These are phyloP conservation scores for Hanseniaspora guilliermondii DNA, from an alignment of 805 yeast genomes.

Conservation along the genomic window DNA sequence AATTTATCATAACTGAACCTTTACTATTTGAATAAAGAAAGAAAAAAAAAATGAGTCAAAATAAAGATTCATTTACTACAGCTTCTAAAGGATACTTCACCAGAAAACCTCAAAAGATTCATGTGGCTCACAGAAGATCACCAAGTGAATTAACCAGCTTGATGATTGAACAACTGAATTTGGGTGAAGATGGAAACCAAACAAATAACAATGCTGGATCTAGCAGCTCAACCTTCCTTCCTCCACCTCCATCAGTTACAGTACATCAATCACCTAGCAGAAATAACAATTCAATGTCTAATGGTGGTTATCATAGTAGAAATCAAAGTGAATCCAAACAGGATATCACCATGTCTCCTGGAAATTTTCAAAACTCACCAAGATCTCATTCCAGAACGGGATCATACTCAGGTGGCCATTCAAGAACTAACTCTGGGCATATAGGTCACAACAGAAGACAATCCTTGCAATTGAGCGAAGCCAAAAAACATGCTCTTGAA, in stretches of 20 bases:
- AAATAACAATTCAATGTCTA: constrained; percentile 9
- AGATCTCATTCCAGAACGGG: constrained; percentile 12
- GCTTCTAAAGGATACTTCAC: constrained; percentile 13
- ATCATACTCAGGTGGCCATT: constrained; percentile 20
- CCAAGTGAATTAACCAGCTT: constrained; percentile 89
- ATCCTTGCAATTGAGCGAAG: constrained; percentile 81
- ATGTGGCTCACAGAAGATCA: constrained; percentile 92
- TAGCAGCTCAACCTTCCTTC: background rate
- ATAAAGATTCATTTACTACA: constrained; percentile 9
- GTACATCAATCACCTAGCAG: constrained; percentile 14
- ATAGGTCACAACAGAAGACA: constrained; percentile 83
- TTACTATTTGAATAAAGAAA: constrained; percentile 1
- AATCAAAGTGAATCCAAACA: constrained; percentile 4
- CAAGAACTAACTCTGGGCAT: constrained; percentile 29
- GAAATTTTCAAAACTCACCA: constrained; percentile 7
- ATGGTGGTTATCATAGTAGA: constrained; percentile 15
- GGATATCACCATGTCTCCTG: constrained; percentile 2
- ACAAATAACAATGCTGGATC: constrained; percentile 35
- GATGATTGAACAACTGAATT: constrained; percentile 77
- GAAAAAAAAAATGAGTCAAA: constrained; percentile 8
- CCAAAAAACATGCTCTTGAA: constrained; percentile 91
- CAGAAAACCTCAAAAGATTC: constrained; percentile 49
- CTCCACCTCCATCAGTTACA: constrained; percentile 11
- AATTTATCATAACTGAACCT: no score
- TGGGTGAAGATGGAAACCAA: constrained; percentile 23